phyloP scores from a whole-genome alignment of 768 basidiomycete genomes.

The Termitomyces sp. region DNA sequence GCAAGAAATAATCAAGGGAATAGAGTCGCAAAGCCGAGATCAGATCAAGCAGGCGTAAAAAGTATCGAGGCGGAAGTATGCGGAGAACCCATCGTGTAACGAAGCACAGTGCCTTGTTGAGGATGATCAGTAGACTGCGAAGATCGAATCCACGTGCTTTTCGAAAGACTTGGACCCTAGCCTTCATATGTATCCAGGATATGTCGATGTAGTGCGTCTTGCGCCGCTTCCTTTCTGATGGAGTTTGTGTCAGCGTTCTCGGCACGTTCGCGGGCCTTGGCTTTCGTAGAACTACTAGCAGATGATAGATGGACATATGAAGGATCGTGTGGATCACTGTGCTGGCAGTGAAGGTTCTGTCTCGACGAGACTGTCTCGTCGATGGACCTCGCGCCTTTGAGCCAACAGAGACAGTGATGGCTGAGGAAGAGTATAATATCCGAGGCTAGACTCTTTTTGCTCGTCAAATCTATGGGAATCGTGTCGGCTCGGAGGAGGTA shows the following conservation, averaged over 20 bases:
- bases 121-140: neutral
- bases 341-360: slow-evolving; percentile 6
- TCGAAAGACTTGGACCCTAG: slow-evolving; percentile 2
- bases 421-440: slow-evolving; percentile 17
- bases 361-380: neutral
- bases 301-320: slow-evolving; percentile 24
- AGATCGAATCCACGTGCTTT: slow-evolving; percentile 1
- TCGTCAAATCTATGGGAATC: slow-evolving; percentile 15
- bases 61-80: slow-evolving; percentile 13
- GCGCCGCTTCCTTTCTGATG: slow-evolving; percentile 1
- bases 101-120: slow-evolving; percentile 3
- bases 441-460: neutral
- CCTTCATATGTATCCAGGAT: no score
- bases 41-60: neutral
- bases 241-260: slow-evolving; percentile 20
- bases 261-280: slow-evolving; percentile 27
- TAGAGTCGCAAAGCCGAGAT: neutral
- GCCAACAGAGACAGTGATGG: slow-evolving; percentile 11
- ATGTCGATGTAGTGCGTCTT: no score
- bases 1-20: slow-evolving; percentile 7
- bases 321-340: slow-evolving; percentile 3
- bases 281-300: slow-evolving; percentile 53
- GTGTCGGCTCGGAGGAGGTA: slow-evolving; percentile 21
- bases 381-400: slow-evolving; percentile 9
- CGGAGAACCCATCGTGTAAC: slow-evolving; percentile 6